Base-by-base conservation (phyloP, 495 filamentous ascomycete species). In the Xylaria cubensis region DNA sequence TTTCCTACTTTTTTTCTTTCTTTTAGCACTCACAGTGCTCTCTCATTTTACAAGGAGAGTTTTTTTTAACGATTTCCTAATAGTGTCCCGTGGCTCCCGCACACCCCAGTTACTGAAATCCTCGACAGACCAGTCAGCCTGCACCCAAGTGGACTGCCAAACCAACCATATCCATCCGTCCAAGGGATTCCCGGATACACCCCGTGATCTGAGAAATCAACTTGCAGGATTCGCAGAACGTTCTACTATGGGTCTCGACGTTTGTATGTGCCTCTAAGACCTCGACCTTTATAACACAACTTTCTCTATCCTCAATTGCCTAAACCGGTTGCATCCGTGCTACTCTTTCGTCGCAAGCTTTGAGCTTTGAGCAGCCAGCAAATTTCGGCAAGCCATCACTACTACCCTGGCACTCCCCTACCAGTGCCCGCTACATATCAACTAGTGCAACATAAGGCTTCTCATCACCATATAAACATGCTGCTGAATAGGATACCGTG, bases 401-500 rank as follows among this genome's bases (percentile, higher is more conserved):
- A 46, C 59, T n/a, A n/a, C n/a, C n/a, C 24, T 64, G 59, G 69
- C 21, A 26, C 48, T 44, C 63, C 69, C 63, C 46, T 29, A 58
- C 50, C 41, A 46, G 32, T 48, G 17, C 21, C 59, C 50, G 10
- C 50, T 26, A 55, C 15, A 24, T 26, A 64, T 48, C 69, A 50
- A 53, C 68, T 24, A 63, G 44, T 55, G 39, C 68, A 64, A 32
- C 58, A 51, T 12, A 70, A 64, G 61, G 13, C 61, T 41, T n/a
- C 46, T 59, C 48, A 63, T 64, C 70, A 55, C 21, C 51, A 48
- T 48, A 50, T 71, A 73, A 79, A 64, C 77, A 81, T 81, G 74
- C 80, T 81, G 77, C 74, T 74, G 74, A 79, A 74, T 73, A 75
- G 67, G 75, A 73, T 72, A 71, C 73, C 74, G 76, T 78, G 75